Base-by-base conservation (phyloP, 805 yeast genomes). In the Candida quercuum region DNA sequence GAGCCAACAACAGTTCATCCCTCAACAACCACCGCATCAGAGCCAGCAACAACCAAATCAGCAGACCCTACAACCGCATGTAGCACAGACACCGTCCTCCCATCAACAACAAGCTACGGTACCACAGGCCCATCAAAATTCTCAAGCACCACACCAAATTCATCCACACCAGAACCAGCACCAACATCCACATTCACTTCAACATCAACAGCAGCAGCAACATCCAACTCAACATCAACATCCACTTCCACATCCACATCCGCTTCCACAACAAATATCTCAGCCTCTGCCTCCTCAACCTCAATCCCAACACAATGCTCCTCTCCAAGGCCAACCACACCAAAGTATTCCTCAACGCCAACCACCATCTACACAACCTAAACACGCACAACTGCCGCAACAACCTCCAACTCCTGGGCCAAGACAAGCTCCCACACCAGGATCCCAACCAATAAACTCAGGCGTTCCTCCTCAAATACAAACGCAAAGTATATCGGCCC, bases 311-410 rank as follows among this genome's bases (percentile, higher is more conserved):
- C 46, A 30, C 38, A 47, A n/a, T n/a, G n/a, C n/a, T n/a, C n/a
- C 45, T 40, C 41, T 35, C 38, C 51, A 43, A 30, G 54, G 31
- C 13, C 52, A 18, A 19, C n/a, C n/a, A n/a, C n/a, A n/a, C n/a
- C n/a, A n/a, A n/a, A n/a, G n/a, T n/a, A n/a, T n/a, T n/a, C n/a
- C n/a, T n/a, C n/a, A n/a, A n/a, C n/a, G n/a, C n/a, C n/a, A n/a
- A n/a, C n/a, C n/a, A n/a, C n/a, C n/a, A n/a, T n/a, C n/a, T n/a
- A n/a, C n/a, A n/a, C n/a, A n/a, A n/a, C n/a, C n/a, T n/a, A n/a
- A n/a, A n/a, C n/a, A n/a, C n/a, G n/a, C n/a, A n/a, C n/a, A n/a
- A n/a, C n/a, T n/a, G n/a, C n/a, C n/a, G n/a, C 57, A 28, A 31
- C 47, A 20, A 26, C 42, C 24, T 16, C 46, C 29, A n/a, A n/a